These are phyloP conservation scores for Ogataea methanolica DNA, from an alignment of 805 yeast species.

Conservation along the genomic window DNA sequence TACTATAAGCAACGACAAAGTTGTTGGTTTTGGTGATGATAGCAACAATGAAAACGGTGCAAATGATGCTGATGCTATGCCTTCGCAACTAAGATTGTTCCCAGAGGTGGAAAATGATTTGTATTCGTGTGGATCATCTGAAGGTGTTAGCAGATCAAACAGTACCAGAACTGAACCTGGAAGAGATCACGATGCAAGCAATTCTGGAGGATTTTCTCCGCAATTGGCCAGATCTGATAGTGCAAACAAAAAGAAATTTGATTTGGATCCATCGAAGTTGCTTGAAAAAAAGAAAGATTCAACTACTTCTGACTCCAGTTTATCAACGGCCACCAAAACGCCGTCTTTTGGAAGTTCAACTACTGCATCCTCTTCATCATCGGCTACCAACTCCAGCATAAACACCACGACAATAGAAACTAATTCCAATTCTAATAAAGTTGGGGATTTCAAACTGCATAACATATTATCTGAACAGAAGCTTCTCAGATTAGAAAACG, in stretches of 20 bases:
- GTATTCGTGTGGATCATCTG: slow-evolving; percentile 24
- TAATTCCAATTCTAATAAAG: slow-evolving; percentile 5
- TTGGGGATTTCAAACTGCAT: slow-evolving; percentile 14
- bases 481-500: slow-evolving; percentile 42
- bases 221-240: background rate
- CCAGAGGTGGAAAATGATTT: slow-evolving; percentile 34
- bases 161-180: slow-evolving; percentile 7
- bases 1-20: background rate
- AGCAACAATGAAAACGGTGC: background rate
- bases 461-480: slow-evolving; percentile 35
- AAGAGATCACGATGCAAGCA: background rate
- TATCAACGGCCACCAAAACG: slow-evolving; percentile 7
- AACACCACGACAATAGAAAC: slow-evolving; percentile 5
- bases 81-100: slow-evolving; percentile 53
- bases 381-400: background rate
- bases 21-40: slow-evolving; percentile 2
- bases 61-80: slow-evolving; percentile 22
- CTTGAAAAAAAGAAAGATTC: slow-evolving; percentile 7
- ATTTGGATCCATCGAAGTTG: background rate
- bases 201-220: background rate
- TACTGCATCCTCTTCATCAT: slow-evolving; percentile 2
- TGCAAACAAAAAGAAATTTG: background rate
- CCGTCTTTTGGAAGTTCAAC: slow-evolving; percentile 11
- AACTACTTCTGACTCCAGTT: slow-evolving; percentile 11
- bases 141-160: slow-evolving; percentile 23